phyloP scores from a whole-genome alignment of 495 filamentous ascomycete species.

The Penicillium alfredii region DNA sequence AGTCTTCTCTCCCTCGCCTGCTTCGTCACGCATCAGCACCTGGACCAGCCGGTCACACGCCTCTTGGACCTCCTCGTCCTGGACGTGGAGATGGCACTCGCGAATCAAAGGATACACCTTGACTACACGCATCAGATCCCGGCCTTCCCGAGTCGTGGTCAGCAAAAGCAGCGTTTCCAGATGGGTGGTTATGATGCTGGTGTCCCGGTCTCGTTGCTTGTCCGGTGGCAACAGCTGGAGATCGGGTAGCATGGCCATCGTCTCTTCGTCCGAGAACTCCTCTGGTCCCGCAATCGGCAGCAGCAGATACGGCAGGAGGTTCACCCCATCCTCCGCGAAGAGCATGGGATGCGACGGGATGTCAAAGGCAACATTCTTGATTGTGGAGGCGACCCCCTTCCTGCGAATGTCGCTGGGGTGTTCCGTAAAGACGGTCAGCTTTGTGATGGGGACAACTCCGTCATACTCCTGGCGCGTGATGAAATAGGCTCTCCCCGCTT shows the following conservation, averaged over 20 bases:
- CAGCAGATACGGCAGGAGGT: constrained; percentile 81
- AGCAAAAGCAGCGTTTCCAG: constrained; percentile 81
- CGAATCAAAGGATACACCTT: constrained; percentile 85
- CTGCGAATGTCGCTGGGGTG: constrained; percentile 71
- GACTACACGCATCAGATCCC: constrained; percentile 63
- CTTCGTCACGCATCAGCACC: constrained; percentile 79
- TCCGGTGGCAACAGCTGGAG: constrained; percentile 83
- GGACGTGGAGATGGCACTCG: constrained; percentile 73
- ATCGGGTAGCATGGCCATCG: constrained; percentile 72
- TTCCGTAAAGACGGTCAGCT: constrained; percentile 88
- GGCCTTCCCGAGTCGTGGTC: constrained; percentile 69
- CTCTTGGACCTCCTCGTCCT: constrained; percentile 77
- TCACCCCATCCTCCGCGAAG: constrained; percentile 65
- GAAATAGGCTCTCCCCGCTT: constrained; percentile 71
- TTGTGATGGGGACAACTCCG: constrained; percentile 71
- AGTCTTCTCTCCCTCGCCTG: constrained; percentile 27
- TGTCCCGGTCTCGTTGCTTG: constrained; percentile 74
- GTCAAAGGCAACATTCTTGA: constrained; percentile 81
- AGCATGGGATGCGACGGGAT: constrained; percentile 63
- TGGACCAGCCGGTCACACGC: constrained; percentile 87
- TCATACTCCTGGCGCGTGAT: constrained; percentile 68
- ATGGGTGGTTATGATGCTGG: constrained; percentile 71
- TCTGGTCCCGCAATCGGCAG: constrained; percentile 59
- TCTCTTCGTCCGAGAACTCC: constrained; percentile 60
- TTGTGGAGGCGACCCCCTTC: constrained; percentile 83